Evolutionary conservation across 768 basidiomycete genomes (phyloP).

Genomic region (Rhizopogon rudus): DNA sequence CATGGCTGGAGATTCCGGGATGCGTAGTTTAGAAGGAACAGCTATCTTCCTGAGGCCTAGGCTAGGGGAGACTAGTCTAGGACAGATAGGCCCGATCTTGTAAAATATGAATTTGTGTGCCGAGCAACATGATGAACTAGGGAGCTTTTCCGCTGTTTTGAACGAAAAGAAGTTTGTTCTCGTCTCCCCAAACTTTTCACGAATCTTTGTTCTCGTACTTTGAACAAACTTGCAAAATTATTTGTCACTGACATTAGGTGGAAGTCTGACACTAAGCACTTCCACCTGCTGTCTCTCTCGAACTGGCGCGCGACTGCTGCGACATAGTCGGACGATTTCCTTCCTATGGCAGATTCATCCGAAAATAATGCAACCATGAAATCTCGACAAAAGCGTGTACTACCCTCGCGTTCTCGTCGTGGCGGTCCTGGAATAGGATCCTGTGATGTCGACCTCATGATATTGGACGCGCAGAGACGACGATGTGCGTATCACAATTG

Average conservation of each 20-base stretch:
- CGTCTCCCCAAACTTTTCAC: neutral
- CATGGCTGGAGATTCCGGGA: conserved; percentile 45
- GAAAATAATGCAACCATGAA: conserved; percentile 28
- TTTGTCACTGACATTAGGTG: neutral
- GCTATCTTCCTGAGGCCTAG: no score
- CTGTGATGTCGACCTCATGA: conserved; percentile 77
- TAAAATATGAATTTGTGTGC: no score
- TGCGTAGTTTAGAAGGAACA: neutral
- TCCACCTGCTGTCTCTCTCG: neutral
- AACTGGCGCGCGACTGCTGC: neutral
- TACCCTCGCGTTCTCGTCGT: conserved; percentile 76
- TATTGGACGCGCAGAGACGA: conserved; percentile 74
- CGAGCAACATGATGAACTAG: no score
- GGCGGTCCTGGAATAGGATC: conserved; percentile 78
- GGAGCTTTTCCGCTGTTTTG: no score
- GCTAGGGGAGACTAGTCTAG: no score
- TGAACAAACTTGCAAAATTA: neutral
- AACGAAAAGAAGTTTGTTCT: neutral
- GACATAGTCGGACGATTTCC: neutral
- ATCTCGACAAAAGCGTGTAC: conserved; percentile 67
- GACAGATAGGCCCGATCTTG: no score
- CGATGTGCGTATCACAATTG: conserved; percentile 49
- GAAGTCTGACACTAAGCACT: neutral
- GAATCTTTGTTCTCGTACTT: neutral
- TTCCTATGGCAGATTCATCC: conserved; percentile 30